Conservation (phyloP, 768 basidiomycete genomes). For the Kwoniella heveanensis region DNA sequence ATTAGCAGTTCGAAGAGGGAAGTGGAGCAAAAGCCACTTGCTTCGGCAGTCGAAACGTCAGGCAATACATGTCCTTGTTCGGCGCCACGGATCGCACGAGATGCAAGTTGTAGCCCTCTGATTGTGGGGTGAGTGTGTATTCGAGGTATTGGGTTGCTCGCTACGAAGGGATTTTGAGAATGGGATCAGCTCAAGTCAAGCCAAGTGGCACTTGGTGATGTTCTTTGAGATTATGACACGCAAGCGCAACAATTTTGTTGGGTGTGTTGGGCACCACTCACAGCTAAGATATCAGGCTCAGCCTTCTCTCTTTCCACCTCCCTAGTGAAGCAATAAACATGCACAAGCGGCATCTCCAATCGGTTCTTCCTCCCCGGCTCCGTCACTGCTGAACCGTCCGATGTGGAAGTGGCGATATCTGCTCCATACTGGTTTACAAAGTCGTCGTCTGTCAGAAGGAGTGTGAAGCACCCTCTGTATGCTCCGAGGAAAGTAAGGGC, state of each 20-base stretch:
- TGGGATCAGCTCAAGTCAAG: too few species aligned
- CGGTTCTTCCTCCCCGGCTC: constrained; percentile 58
- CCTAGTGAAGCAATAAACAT: constrained; percentile 94
- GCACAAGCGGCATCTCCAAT: constrained; percentile 77
- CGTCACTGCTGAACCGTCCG: not conserved
- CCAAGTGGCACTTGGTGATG: too few species aligned
- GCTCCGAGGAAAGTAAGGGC: constrained; percentile 88
- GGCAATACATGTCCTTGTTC: constrained; percentile 96
- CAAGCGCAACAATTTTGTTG: too few species aligned
- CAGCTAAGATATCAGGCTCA: constrained; percentile 76
- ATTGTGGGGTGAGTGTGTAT: constrained; percentile 58
- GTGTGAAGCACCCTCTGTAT: constrained; percentile 71
- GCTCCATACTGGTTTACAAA: constrained; percentile 56
- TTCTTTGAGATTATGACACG: too few species aligned
- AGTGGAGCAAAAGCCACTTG: constrained; percentile 56
- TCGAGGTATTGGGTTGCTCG: constrained; percentile 72
- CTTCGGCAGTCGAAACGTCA: constrained; percentile 75
- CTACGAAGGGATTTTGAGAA: too few species aligned
- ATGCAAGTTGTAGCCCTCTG: constrained; percentile 60
- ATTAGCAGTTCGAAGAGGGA: too few species aligned
- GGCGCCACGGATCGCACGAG: constrained; percentile 91
- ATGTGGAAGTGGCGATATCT: not conserved
- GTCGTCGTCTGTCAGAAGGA: constrained; percentile 55
- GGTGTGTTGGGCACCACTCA: constrained; percentile 56
- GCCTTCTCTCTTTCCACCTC: constrained; percentile 72